Evolutionary conservation across 148 eudicot genomes (phyloP).

Genomic region (Silene conica): DNA sequence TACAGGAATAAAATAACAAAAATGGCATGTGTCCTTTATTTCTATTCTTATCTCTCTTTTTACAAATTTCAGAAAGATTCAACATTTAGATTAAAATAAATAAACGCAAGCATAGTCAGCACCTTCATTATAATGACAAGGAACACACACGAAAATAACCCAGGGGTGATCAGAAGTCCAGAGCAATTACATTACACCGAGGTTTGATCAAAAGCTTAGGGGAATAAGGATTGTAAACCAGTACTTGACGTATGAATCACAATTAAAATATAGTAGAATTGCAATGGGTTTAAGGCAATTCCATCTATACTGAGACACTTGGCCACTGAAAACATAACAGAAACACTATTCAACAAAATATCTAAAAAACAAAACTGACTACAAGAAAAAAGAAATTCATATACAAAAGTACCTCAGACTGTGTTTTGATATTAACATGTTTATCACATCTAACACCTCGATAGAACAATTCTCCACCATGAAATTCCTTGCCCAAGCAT

Average conservation of each 20-base stretch:
- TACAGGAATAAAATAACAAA: background rate
- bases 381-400: background rate
- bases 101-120: too few relatives aligned
- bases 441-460: conserved; percentile 93
- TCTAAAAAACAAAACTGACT: conserved; percentile 1
- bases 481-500: conserved; percentile 79
- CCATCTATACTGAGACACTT: background rate
- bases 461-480: conserved; percentile 89
- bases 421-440: conserved; percentile 82
- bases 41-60: background rate
- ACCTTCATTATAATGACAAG: background rate
- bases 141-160: background rate
- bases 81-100: too few relatives aligned
- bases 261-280: background rate
- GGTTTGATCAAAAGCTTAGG: background rate
- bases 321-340: background rate
- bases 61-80: background rate
- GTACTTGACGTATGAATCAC: background rate
- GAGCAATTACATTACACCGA: background rate
- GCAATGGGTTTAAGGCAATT: background rate
- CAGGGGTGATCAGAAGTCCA: background rate
- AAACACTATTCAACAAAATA: too few relatives aligned
- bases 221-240: background rate
- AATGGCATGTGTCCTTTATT: background rate
- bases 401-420: conserved; percentile 50